Conservation (phyloP, 1,284 basidiomycete genomes). For the Cutaneotrichosporon sp. region DNA sequence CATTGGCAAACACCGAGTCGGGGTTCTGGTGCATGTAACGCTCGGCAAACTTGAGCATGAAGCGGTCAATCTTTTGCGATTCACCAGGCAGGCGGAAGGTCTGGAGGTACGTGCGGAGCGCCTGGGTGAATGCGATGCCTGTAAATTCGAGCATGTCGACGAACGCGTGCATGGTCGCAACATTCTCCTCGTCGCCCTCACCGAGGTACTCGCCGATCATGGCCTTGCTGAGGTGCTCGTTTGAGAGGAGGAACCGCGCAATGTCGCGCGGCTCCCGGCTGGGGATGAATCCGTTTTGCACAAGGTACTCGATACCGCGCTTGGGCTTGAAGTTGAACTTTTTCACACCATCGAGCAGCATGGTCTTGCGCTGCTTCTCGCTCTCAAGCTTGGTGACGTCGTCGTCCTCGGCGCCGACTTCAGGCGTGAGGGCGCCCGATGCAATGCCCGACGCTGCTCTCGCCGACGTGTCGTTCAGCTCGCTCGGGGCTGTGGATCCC, state of each 20-base stretch:
- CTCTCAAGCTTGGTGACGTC: constrained; percentile 92
- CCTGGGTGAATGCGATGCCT: constrained; percentile 74
- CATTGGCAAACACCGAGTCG: constrained; percentile 69
- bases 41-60: constrained; percentile 96
- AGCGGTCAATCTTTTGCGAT: constrained; percentile 96
- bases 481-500: constrained; percentile 9
- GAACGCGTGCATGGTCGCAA: constrained; percentile 92
- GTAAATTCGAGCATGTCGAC: constrained; percentile 85
- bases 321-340: constrained; percentile 99
- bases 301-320: constrained; percentile 82
- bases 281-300: constrained; percentile 84
- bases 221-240: constrained; percentile 90
- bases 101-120: constrained; percentile 79
- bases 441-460: constrained; percentile 16
- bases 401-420: constrained; percentile 56
- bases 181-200: constrained; percentile 80
- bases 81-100: constrained; percentile 93
- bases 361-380: constrained; percentile 96
- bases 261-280: constrained; percentile 71
- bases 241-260: constrained; percentile 78
- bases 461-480: constrained; percentile 22
- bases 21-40: constrained; percentile 83
- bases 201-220: constrained; percentile 98
- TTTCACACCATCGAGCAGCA: constrained; percentile 88
- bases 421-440: constrained; percentile 59